Percentiles rank a stretch among this genome's conserved stretches.
Conservation (phyloP, 192 early-diverging fungal genomes). For the Rhizoclosmatium sp. region DNA sequence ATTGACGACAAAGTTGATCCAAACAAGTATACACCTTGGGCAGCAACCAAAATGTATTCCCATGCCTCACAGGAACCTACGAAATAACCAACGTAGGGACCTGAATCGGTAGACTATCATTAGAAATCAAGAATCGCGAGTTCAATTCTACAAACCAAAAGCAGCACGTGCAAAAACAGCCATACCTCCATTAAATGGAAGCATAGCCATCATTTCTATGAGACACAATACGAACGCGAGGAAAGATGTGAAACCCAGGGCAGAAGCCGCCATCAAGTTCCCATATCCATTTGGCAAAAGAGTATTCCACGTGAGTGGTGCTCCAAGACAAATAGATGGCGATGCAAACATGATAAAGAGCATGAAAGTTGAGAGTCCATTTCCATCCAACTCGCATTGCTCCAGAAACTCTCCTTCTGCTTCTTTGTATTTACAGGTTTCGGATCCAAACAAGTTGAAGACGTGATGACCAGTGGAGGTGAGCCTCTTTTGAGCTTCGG, state of each 20-base stretch:
- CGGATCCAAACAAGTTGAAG: not conserved
- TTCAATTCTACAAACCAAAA: not conserved
- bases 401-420: not conserved
- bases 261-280: not conserved
- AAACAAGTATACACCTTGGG: not conserved
- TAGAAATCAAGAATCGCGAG: not conserved
- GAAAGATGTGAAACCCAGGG: not conserved
- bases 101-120: not conserved
- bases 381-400: not conserved
- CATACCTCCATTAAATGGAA: conserved; percentile 30
- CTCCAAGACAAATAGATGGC: not conserved
- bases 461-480: not conserved
- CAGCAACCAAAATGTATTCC: conserved; percentile 15
- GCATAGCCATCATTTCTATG: conserved; percentile 25
- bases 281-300: not conserved
- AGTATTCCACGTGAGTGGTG: not conserved
- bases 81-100: conserved; percentile 13
- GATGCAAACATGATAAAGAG: not conserved
- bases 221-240: not conserved
- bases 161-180: conserved; percentile 11
- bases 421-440: not conserved
- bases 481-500: not conserved
- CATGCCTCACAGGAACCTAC: not conserved
- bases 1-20: not conserved
- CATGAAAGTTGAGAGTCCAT: not conserved